Evolutionary conservation across 2,329 filamentous ascomycete genomes (phyloP), one percentile per base, ranked within the genome.

Genomic region (Phyllosticta citribraziliensis): DNA sequence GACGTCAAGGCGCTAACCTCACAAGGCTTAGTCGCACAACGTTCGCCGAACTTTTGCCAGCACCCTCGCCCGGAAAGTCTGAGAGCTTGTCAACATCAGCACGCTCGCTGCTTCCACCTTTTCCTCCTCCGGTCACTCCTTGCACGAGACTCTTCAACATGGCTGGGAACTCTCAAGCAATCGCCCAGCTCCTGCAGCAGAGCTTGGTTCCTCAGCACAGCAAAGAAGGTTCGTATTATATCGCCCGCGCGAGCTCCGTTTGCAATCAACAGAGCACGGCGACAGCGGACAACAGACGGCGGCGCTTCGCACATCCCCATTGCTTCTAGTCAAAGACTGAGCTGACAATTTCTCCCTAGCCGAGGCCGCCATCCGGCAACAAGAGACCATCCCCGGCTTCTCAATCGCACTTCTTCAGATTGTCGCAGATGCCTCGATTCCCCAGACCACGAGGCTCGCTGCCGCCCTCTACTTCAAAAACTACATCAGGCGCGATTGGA

Each of bases 391-490:
- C 73, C 88, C 91, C 9, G 88, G 88, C 70, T 99, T 96, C 79
- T 95, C 93, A 17, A 82, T 97, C 64, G 67, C 74, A 60, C 85
- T 99, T 60, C 88, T 99, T 58, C 91, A 93, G 69, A 95, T 97
- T 71, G 91, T 96, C 69, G 90, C 89, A 65, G 85, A 88, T 66
- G 84, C 86, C 62, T 79, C 82, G 52, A 84, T 88, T 65, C 86
- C 90, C 51, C 77, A 81, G 66, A 93, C 89, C 69, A 94, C 89
- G 64, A 87, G 94, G 64, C 85, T 99, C 52, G 85, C 93, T 6
- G 90, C 89, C 69, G 90, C 94, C 27, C 82, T 99, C 63, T 94
- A 89, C 79, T 99, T 99, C 84, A 99, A 99, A 78, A 99, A 99
- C 79, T 96, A 96, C 75, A 91, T 99, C 71, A 88, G 89, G 75